phyloP scores from a whole-genome alignment of 371 early-diverging fungal genomes.

The Lichtheimia ornata region DNA sequence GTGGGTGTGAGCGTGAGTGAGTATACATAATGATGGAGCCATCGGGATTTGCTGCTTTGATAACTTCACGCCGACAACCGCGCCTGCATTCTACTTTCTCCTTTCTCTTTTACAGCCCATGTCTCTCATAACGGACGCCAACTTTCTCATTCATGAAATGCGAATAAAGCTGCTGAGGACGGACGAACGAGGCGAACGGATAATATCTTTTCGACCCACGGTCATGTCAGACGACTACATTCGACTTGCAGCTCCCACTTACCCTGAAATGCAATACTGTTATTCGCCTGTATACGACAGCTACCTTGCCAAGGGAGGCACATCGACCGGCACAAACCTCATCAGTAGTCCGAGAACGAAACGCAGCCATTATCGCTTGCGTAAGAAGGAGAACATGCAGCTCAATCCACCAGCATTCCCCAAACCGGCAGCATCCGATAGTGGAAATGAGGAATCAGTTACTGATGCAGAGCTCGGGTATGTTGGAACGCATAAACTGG shows the following conservation, averaged over 20 bases:
- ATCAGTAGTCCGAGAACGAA: slow-evolving; percentile 27
- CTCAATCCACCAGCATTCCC: slow-evolving; percentile 33
- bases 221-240: slow-evolving; percentile 78
- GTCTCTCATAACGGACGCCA: slow-evolving; percentile 74
- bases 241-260: slow-evolving; percentile 68
- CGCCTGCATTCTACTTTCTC: no score
- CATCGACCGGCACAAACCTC: slow-evolving; percentile 11
- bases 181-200: slow-evolving; percentile 76
- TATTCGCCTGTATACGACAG: slow-evolving; percentile 62
- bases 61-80: no score
- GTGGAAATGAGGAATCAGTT: slow-evolving; percentile 11
- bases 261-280: slow-evolving; percentile 73
- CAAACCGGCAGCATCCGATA: slow-evolving; percentile 9
- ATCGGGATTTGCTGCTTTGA: no score
- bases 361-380: slow-evolving; percentile 21
- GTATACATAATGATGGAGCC: no score
- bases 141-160: slow-evolving; percentile 77
- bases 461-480: slow-evolving; percentile 11
- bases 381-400: slow-evolving; percentile 22
- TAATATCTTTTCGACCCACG: slow-evolving; percentile 68
- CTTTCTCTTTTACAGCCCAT: slow-evolving; percentile 28
- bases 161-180: slow-evolving; percentile 74
- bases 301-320: slow-evolving; percentile 16
- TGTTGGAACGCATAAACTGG: background rate
- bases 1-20: no score